Percentiles rank a stretch among this genome's conserved stretches.
Conservation (phyloP, 352 stramenopile genomes). For the Globisporangium sylvaticum region DNA sequence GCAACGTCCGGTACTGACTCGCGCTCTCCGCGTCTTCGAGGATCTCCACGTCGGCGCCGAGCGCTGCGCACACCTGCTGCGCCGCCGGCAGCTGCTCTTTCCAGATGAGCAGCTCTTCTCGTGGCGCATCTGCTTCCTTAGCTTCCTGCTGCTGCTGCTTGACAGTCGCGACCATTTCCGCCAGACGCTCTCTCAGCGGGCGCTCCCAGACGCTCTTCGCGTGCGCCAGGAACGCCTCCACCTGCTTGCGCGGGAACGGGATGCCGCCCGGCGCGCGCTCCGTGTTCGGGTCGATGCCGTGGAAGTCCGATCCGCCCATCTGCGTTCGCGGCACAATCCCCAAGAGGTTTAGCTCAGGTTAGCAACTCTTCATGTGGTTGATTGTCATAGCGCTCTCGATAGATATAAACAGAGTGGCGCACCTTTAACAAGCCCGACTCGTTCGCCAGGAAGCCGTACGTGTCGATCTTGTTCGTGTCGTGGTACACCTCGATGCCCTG, state of each 20-base stretch:
- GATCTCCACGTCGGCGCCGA: slow-evolving; percentile 11
- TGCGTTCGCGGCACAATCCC: slow-evolving; percentile 17
- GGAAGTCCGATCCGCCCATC: slow-evolving; percentile 82
- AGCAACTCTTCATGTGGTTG: background rate
- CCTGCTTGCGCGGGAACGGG: slow-evolving; percentile 61
- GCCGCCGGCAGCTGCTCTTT: slow-evolving; percentile 29
- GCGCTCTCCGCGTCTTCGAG: slow-evolving; percentile 6
- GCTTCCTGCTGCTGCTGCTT: slow-evolving; percentile 12
- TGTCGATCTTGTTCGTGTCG: slow-evolving; percentile 75
- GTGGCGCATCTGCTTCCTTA: background rate
- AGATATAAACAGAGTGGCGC: slow-evolving; percentile 5
- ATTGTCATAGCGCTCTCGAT: background rate
- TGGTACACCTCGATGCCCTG: slow-evolving; percentile 84
- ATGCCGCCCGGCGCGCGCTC: slow-evolving; percentile 75
- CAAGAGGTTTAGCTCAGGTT: background rate
- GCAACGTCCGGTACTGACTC: slow-evolving; percentile 14
- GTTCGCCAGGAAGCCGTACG: slow-evolving; percentile 70
- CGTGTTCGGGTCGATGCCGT: slow-evolving; percentile 68
- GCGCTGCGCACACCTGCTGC: slow-evolving; percentile 14
- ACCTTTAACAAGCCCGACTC: slow-evolving; percentile 73
- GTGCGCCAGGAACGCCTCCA: slow-evolving; percentile 69
- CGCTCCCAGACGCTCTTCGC: slow-evolving; percentile 64
- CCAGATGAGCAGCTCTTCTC: slow-evolving; percentile 51
- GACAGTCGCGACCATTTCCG: slow-evolving; percentile 26
- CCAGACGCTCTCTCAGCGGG: slow-evolving; percentile 46